Evolutionary conservation across 371 early-diverging fungal genomes (phyloP).

Genomic region (Saksenaea vasiformis): DNA sequence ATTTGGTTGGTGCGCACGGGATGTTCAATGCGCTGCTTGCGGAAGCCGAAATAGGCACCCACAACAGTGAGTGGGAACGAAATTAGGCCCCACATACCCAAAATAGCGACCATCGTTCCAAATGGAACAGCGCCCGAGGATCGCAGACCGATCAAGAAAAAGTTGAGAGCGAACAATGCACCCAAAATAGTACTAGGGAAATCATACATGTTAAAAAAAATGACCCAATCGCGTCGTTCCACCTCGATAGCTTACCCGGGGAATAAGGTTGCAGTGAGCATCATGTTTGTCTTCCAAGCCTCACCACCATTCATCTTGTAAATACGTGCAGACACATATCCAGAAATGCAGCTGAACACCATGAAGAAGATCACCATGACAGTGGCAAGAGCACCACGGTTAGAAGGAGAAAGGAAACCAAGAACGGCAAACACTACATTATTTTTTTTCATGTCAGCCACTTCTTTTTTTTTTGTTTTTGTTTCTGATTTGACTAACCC

Average conservation of each 20-base stretch:
- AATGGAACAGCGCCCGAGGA: conserved; percentile 93
- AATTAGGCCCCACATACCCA: conserved; percentile 86
- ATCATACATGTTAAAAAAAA: background rate
- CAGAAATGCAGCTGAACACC: conserved; percentile 78
- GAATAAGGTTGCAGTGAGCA: conserved; percentile 80
- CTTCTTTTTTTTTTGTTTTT: background rate
- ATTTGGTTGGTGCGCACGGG: conserved; percentile 91
- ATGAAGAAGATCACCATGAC: conserved; percentile 88
- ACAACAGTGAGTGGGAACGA: conserved; percentile 83
- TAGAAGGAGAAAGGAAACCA: conserved; percentile 93
- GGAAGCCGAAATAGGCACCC: conserved; percentile 92
- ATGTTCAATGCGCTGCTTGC: conserved; percentile 74
- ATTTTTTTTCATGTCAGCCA: background rate
- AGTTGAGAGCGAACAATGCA: conserved; percentile 77
- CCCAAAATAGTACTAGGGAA: conserved; percentile 54
- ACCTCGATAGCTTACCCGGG: conserved; percentile 57
- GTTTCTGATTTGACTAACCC: conserved; percentile 22
- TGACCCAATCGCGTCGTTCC: background rate
- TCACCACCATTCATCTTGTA: conserved; percentile 94
- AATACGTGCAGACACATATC: conserved; percentile 81
- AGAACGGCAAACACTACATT: conserved; percentile 82
- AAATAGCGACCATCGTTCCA: conserved; percentile 83
- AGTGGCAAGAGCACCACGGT: conserved; percentile 88
- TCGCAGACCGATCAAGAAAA: conserved; percentile 78
- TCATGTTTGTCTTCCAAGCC: conserved; percentile 76